Base-by-base conservation (phyloP, 306 rosid genomes). In the Cicer judaicum region DNA sequence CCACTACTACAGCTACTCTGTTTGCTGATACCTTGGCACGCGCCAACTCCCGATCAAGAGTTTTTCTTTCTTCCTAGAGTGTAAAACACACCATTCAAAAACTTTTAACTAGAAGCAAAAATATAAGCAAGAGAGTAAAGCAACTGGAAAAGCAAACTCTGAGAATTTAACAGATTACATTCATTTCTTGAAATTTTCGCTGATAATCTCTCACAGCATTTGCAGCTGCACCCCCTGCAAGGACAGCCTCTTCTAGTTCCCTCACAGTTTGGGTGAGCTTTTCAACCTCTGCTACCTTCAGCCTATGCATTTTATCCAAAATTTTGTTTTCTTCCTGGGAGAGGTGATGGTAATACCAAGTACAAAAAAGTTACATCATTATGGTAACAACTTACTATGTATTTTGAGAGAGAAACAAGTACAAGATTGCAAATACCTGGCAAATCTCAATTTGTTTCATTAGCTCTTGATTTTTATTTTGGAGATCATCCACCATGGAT, bases 141-240 rank as follows among this genome's bases (percentile, higher is more conserved):
- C 74, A 81, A 60, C 55, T n/a, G 19, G 55, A 63, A 70, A 12
- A 46, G 53, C 48, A 78, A 46, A 59, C 61, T 68, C 54, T 73
- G 55, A 40, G 60, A 75, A 16, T 38, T 54, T 40, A 57, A 81
- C 63, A 74, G 15, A 8, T 85, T 92, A 95, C 99, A 88, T 95
- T 95, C 99, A 95, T 92, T 85, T 95, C 99, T 83, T 95, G 99
- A 80, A 95, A 85, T 87, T 95, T 92, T 82, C 99, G 91, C 84
- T 92, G 98, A 83, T 95, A 95, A 84, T 95, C 99, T 82, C 99
- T 90, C 88, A 95, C 99, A 74, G 96, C 99, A 86, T 95, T 95
- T 19, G 99, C 99, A n/a, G 99, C 99, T 24, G 99, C 98, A 56
- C 99, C 99, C 19, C 99, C 98, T 46, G 97, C 97, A 86, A 95